These are phyloP conservation scores for Aureobasidium sp. DNA, from an alignment of 2,329 filamentous ascomycete species.

Conservation along the genomic window DNA sequence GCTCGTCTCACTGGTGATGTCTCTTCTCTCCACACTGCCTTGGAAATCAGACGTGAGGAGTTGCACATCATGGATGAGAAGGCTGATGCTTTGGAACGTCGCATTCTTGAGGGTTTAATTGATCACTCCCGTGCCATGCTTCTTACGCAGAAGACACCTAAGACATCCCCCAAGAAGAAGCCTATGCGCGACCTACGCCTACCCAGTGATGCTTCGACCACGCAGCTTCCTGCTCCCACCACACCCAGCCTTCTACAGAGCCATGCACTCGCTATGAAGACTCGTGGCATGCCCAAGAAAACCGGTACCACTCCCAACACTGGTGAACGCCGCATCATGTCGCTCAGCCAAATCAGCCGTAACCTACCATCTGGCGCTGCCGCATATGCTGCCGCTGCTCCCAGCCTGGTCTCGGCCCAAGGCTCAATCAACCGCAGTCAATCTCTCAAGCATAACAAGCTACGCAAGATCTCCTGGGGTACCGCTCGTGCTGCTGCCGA, in stretches of 20 bases:
- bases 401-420: slow-evolving; percentile 20
- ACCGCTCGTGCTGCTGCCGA: slow-evolving; percentile 23
- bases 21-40: slow-evolving; percentile 80
- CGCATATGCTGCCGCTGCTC: slow-evolving; percentile 24
- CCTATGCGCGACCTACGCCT: slow-evolving; percentile 35
- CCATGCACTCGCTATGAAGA: slow-evolving; percentile 41
- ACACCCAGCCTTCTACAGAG: slow-evolving; percentile 23
- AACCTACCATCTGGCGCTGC: slow-evolving; percentile 49
- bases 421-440: slow-evolving; percentile 29
- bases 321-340: slow-evolving; percentile 66
- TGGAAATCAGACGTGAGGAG: slow-evolving; percentile 82
- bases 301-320: slow-evolving; percentile 29
- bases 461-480: slow-evolving; percentile 27
- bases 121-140: slow-evolving; percentile 90
- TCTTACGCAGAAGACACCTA: slow-evolving; percentile 52
- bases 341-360: slow-evolving; percentile 79
- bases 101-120: slow-evolving; percentile 91
- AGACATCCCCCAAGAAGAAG: slow-evolving; percentile 32
- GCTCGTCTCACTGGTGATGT: slow-evolving; percentile 74
- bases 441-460: slow-evolving; percentile 27
- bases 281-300: slow-evolving; percentile 33
- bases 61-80: slow-evolving; percentile 82
- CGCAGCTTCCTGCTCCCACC: slow-evolving; percentile 8
- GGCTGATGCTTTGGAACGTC: slow-evolving; percentile 79
- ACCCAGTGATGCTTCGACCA: slow-evolving; percentile 26